These are phyloP conservation scores for Didymella glomerata DNA, from an alignment of 2,329 filamentous ascomycete genomes.

Conservation along the genomic window DNA sequence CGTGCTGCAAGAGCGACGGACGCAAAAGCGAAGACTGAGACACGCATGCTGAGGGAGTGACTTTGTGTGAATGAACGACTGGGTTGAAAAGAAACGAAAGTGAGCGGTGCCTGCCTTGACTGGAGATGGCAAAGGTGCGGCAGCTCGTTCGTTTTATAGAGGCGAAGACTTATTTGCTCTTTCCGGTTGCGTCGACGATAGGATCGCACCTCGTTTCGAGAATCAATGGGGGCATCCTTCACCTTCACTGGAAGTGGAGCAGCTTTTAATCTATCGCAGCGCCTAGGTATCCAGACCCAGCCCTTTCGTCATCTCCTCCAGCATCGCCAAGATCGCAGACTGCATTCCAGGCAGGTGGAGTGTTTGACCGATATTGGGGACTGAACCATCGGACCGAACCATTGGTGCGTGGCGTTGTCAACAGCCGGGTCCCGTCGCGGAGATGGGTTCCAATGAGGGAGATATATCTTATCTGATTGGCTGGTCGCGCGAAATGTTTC, in stretches of 20 bases:
- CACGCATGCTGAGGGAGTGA: slow-evolving; percentile 36
- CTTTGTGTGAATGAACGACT: slow-evolving; percentile 16
- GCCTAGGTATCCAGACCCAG: slow-evolving; percentile 8
- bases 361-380: slow-evolving; percentile 20
- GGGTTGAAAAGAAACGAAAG: slow-evolving; percentile 1
- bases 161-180: not conserved
- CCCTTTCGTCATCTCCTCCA: slow-evolving; percentile 20
- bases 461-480: slow-evolving; percentile 13
- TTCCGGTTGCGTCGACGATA: not conserved
- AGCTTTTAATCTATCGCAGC: slow-evolving; percentile 14
- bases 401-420: slow-evolving; percentile 4
- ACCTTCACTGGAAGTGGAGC: slow-evolving; percentile 15
- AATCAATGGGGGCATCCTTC: not conserved
- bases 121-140: not conserved
- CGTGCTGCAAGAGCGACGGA: slow-evolving; percentile 44
- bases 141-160: slow-evolving; percentile 7
- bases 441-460: slow-evolving; percentile 16
- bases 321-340: slow-evolving; percentile 12
- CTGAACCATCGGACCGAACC: slow-evolving; percentile 16
- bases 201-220: slow-evolving; percentile 4
- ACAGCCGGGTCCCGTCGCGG: slow-evolving; percentile 10
- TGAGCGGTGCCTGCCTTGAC: slow-evolving; percentile 13
- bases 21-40: slow-evolving; percentile 31
- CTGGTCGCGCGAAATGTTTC: slow-evolving; percentile 6
- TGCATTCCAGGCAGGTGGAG: slow-evolving; percentile 19